A percentile compares a stretch with the other conserved stretches of the same genome.
Conservation (phyloP, 2,329 filamentous ascomycete species). For the Nemania sp. region DNA sequence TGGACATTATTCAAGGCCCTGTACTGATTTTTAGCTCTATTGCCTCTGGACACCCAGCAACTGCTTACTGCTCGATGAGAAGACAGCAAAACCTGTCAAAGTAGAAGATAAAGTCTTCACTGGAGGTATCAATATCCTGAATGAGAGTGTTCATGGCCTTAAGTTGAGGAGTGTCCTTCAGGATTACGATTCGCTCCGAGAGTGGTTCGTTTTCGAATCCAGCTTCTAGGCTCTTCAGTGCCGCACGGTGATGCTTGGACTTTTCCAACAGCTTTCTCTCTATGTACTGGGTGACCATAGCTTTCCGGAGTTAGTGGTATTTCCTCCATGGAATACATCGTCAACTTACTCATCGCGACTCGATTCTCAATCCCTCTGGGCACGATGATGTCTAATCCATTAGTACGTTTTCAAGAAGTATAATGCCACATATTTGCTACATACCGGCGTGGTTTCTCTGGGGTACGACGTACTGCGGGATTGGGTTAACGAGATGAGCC, state of each 20-base stretch:
- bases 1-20: slow-evolving; percentile 78
- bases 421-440: slow-evolving; percentile 29
- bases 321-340: not conserved
- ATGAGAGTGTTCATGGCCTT: slow-evolving; percentile 89
- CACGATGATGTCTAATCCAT: slow-evolving; percentile 77
- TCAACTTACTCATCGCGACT: slow-evolving; percentile 75
- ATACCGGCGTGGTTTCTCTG: slow-evolving; percentile 82
- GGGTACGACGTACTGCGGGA: slow-evolving; percentile 77
- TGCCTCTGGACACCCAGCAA: not conserved
- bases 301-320: slow-evolving; percentile 46
- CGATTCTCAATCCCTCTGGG: slow-evolving; percentile 93
- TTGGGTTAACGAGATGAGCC: slow-evolving; percentile 22
- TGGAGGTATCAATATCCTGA: slow-evolving; percentile 74
- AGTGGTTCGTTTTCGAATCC: slow-evolving; percentile 73
- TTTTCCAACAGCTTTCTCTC: slow-evolving; percentile 85
- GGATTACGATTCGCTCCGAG: slow-evolving; percentile 72
- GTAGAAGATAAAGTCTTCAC: slow-evolving; percentile 97
- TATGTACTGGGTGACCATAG: slow-evolving; percentile 93
- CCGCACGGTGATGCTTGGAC: slow-evolving; percentile 79
- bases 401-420: slow-evolving; percentile 22
- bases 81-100: slow-evolving; percentile 89
- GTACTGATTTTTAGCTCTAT: not conserved
- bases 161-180: slow-evolving; percentile 80
- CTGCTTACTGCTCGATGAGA: slow-evolving; percentile 73
- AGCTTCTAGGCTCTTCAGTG: slow-evolving; percentile 75